Conservation (phyloP, 371 early-diverging fungal genomes). For the Nematocida minor region DNA sequence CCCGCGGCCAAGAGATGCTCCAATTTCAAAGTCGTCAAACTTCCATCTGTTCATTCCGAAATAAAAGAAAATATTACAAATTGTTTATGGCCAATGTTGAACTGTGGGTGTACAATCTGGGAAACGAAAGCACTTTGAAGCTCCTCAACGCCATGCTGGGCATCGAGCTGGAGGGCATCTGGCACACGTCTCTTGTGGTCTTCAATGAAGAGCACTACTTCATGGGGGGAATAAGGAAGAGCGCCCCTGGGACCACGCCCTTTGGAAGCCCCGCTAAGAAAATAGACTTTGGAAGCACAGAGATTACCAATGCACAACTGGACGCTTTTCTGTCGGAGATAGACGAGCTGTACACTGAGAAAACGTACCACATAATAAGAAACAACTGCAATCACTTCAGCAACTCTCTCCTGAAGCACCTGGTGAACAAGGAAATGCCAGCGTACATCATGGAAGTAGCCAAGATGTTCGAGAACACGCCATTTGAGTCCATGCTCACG, state of each 20-base stretch:
- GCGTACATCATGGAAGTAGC: slow-evolving; percentile 61
- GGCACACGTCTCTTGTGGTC: slow-evolving; percentile 79
- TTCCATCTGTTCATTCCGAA: slow-evolving; percentile 59
- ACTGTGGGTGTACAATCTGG: slow-evolving; percentile 48
- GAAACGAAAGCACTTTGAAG: background rate
- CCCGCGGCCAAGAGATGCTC: slow-evolving; percentile 80
- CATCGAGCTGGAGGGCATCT: slow-evolving; percentile 60
- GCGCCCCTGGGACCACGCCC: slow-evolving; percentile 43
- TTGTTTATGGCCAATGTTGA: slow-evolving; percentile 19
- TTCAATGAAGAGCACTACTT: slow-evolving; percentile 77
- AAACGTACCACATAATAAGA: slow-evolving; percentile 59
- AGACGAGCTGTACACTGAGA: slow-evolving; percentile 30
- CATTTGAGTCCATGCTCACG: slow-evolving; percentile 20
- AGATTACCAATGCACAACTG: slow-evolving; percentile 47
- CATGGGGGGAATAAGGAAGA: slow-evolving; percentile 68
- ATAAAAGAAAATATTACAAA: slow-evolving; percentile 44
- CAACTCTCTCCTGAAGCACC: slow-evolving; percentile 47
- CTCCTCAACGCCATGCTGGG: slow-evolving; percentile 19
- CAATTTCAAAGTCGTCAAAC: slow-evolving; percentile 87
- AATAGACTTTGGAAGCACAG: slow-evolving; percentile 54
- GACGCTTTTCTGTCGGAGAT: slow-evolving; percentile 48
- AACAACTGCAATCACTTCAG: slow-evolving; percentile 65
- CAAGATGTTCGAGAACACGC: slow-evolving; percentile 38
- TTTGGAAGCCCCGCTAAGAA: slow-evolving; percentile 48
- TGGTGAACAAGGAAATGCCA: slow-evolving; percentile 58